Conservation (phyloP, 2,329 filamentous ascomycete genomes). For the Calonectria fujianensis region DNA sequence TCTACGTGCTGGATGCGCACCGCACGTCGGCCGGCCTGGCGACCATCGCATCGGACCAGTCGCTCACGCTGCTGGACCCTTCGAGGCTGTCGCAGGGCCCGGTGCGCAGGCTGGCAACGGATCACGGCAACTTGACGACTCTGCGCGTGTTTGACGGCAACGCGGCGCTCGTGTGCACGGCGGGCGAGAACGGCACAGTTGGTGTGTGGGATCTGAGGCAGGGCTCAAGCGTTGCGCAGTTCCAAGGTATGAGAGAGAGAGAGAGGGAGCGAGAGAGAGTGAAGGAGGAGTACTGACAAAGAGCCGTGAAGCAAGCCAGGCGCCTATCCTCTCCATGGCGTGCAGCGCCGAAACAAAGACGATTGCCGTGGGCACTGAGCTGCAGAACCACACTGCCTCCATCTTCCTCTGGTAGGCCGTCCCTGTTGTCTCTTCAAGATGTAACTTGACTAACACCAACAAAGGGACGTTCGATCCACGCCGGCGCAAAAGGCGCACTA, state of each 20-base stretch:
- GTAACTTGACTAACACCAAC: conserved; percentile 5
- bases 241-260: conserved; percentile 64
- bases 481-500: conserved; percentile 71
- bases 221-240: conserved; percentile 65
- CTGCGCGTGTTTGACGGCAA: conserved; percentile 73
- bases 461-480: conserved; percentile 75
- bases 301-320: conserved; percentile 61
- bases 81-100: conserved; percentile 71
- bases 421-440: no score
- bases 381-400: conserved; percentile 77
- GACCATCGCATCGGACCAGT: conserved; percentile 82
- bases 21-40: conserved; percentile 72
- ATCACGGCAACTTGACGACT: conserved; percentile 79
- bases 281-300: not conserved
- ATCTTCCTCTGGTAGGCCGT: conserved; percentile 76
- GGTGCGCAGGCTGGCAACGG: conserved; percentile 67
- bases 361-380: conserved; percentile 83
- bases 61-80: conserved; percentile 79
- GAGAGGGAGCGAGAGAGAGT: no score
- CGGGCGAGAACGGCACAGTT: conserved; percentile 82
- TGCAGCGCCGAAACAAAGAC: conserved; percentile 74
- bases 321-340: conserved; percentile 79
- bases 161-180: conserved; percentile 77
- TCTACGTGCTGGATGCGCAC: conserved; percentile 76
- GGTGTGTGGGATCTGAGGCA: conserved; percentile 79